phyloP scores from a whole-genome alignment of 805 yeast genomes.

The Jamesozyma hellenica region DNA sequence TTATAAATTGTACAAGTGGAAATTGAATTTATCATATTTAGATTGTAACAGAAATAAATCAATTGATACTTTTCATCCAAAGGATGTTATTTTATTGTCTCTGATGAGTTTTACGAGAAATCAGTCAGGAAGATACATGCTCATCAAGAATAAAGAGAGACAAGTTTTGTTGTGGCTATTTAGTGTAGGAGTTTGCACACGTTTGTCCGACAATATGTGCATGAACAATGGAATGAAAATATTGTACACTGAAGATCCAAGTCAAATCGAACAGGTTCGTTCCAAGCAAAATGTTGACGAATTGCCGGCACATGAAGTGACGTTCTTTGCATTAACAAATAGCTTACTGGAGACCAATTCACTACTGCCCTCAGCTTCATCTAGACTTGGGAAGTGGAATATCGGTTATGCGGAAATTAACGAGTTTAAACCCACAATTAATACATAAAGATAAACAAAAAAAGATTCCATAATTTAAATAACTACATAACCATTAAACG shows the following conservation, averaged over 20 bases:
- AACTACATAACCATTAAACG: too few relatives aligned
- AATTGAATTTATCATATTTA: conserved; percentile 7
- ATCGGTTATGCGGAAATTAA: conserved; percentile 12
- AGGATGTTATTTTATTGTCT: conserved; percentile 16
- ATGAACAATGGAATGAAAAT: conserved; percentile 18
- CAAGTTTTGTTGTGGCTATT: conserved; percentile 22
- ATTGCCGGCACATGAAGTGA: conserved; percentile 6
- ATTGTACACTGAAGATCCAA: conserved; percentile 11
- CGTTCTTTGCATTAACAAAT: conserved; percentile 11
- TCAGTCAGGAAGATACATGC: conserved; percentile 18
- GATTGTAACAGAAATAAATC: not conserved
- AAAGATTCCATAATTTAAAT: too few relatives aligned
- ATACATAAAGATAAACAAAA: too few relatives aligned
- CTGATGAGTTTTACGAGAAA: conserved; percentile 15
- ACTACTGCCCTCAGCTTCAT: conserved; percentile 9
- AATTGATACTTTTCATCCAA: conserved; percentile 10
- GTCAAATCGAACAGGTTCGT: not conserved
- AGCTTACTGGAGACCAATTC: conserved; percentile 7
- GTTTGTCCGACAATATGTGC: conserved; percentile 4
- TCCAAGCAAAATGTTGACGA: conserved; percentile 16
- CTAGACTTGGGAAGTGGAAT: conserved; percentile 15
- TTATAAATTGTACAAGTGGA: conserved; percentile 24
- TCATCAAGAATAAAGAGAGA: conserved; percentile 7
- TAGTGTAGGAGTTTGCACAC: conserved; percentile 16
- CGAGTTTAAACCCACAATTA: not conserved